phyloP scores from a whole-genome alignment of 129 eudicot species.

The Smallanthus sonchifolius region DNA sequence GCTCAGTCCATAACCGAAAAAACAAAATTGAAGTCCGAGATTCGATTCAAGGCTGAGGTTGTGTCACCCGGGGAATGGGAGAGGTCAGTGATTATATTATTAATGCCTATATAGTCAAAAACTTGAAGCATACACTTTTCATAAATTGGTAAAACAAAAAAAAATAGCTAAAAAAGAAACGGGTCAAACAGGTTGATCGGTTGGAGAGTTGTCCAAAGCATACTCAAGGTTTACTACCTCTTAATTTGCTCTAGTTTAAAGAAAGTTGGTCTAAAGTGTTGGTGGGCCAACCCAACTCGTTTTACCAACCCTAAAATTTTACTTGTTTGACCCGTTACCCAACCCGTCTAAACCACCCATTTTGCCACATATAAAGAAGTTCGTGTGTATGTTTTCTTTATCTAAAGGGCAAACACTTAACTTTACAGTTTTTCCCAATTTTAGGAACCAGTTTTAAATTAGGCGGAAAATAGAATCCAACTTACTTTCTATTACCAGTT shows the following conservation, averaged over 20 bases:
- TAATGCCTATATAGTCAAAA: background rate
- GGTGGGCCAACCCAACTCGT: background rate
- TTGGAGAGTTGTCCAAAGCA: background rate
- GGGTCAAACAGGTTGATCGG: background rate
- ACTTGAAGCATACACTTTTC: background rate
- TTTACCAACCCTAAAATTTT: background rate
- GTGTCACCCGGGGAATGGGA: conserved; percentile 93
- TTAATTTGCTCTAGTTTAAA: background rate
- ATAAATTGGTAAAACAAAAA: background rate
- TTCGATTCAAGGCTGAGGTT: conserved; percentile 84
- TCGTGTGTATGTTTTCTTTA: too few relatives aligned
- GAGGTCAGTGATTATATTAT: conserved; percentile 48
- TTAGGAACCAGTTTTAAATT: background rate
- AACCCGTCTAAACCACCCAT: background rate
- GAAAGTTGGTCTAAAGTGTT: background rate
- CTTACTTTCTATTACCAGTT: background rate
- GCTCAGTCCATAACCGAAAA: conserved; percentile 78
- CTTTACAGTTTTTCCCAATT: background rate
- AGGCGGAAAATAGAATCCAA: background rate
- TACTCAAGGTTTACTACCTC: background rate
- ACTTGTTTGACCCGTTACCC: background rate
- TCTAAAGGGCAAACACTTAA: too few relatives aligned
- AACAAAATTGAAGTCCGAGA: conserved; percentile 78
- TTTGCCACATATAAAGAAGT: too few relatives aligned
- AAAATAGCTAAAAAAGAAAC: background rate